Conservation (phyloP, 306 rosid genomes). For the Corylus avellana region DNA sequence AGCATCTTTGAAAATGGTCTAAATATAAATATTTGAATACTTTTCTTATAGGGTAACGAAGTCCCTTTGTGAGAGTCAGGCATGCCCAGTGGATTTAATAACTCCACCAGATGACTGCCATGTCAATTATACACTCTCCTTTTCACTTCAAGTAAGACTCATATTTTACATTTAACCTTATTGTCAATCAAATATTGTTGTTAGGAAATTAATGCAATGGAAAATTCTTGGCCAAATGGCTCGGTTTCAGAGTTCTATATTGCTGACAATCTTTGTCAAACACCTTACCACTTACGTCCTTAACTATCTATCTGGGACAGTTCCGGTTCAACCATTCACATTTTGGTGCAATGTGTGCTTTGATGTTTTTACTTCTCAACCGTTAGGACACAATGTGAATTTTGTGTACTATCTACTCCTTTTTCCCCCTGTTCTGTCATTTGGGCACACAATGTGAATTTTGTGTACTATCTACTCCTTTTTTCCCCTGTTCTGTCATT, state of each 20-base stretch:
- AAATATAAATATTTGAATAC: slow-evolving; percentile 26
- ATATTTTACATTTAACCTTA: neutral
- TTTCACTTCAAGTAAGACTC: slow-evolving; percentile 92
- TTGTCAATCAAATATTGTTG: neutral
- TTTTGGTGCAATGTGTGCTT: neutral
- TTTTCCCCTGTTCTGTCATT: neutral
- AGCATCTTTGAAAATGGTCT: slow-evolving; percentile 3
- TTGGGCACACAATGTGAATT: neutral
- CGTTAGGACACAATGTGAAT: neutral
- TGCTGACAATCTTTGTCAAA: neutral
- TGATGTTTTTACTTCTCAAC: neutral
- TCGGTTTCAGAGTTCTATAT: neutral
- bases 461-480: neutral
- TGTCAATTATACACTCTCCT: slow-evolving; percentile 89
- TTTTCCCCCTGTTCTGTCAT: neutral
- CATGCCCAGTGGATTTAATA: slow-evolving; percentile 85
- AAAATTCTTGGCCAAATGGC: neutral
- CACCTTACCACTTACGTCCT: neutral
- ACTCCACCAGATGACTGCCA: slow-evolving; percentile 99
- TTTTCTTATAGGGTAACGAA: slow-evolving; percentile 68
- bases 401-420: neutral
- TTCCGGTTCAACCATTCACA: neutral
- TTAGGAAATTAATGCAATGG: neutral
- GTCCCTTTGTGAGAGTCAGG: slow-evolving; percentile 71
- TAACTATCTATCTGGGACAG: neutral